Evolutionary conservation across 2,329 filamentous ascomycete genomes (phyloP).

Genomic region (Thermomyces lanuginosus): DNA sequence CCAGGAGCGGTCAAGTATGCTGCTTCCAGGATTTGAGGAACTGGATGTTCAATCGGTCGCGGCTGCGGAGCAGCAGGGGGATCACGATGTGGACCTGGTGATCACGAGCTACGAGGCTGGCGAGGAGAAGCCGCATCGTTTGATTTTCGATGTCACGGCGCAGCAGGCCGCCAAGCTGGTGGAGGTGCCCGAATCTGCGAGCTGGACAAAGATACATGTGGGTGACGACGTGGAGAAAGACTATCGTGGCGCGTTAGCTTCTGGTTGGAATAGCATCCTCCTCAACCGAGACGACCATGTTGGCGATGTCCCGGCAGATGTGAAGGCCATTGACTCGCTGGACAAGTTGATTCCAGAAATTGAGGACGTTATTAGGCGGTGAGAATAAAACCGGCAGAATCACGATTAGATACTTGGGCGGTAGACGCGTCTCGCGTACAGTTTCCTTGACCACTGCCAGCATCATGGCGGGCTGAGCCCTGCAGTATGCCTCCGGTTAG

Average conservation of each 20-base stretch:
- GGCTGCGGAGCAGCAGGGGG: neutral
- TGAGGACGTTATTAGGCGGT: constrained; percentile 1
- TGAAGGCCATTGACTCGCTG: constrained; percentile 5
- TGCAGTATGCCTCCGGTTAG: no score
- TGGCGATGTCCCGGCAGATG: neutral
- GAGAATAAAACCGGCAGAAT: neutral
- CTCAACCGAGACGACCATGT: constrained; percentile 12
- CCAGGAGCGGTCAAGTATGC: constrained; percentile 14
- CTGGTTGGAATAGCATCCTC: constrained; percentile 23
- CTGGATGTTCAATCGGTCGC: neutral
- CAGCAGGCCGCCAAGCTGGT: constrained; percentile 14
- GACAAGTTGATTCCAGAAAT: constrained; percentile 4
- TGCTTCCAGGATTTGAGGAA: constrained; percentile 13
- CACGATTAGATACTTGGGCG: neutral
- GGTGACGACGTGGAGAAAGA: constrained; percentile 31
- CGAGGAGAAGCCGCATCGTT: constrained; percentile 26
- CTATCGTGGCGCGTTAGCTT: constrained; percentile 20
- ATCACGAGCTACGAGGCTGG: constrained; percentile 32
- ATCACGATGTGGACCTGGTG: constrained; percentile 27
- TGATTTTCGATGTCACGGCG: constrained; percentile 25
- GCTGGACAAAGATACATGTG: constrained; percentile 24
- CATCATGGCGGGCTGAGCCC: no score
- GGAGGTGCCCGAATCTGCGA: constrained; percentile 1
- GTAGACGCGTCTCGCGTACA: no score
- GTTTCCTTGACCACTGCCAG: no score